Evolutionary conservation across 306 rosid genomes (phyloP), one percentile per base, ranked within the genome.

Genomic region (Erythrophleum fordii): DNA sequence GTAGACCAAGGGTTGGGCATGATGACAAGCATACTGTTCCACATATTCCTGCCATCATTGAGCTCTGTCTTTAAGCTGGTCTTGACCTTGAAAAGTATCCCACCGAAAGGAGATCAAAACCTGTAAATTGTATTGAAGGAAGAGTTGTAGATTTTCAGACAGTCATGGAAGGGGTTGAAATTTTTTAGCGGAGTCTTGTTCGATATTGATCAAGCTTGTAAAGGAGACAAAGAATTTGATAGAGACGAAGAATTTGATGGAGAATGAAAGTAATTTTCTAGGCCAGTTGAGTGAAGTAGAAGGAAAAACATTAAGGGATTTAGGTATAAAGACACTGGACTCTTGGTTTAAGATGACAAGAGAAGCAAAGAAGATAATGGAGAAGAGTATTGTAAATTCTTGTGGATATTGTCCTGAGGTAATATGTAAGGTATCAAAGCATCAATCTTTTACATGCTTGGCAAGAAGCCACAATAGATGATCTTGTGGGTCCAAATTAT

Each of bases 31-130:
- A 59, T 59, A 23, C 0, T 42, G 48, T 88, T 72, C 95, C 88
- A 1, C 86, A 87, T 59, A 81, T 94, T 77, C 95, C 97, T 69
- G 97, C 97, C 84, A 84, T 94, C 58, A 53, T 89, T 66, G 98
- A 92, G 87, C 96, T 94, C 14, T 90, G 97, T 81, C 84, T 92
- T 75, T 96, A 94, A 84, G 96, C 98, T 26, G 98, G 98, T 58
- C 72, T 94, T 66, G 92, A 90, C 77, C 85, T 90, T 72, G 81
- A 66, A 37, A 87, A 85, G 60, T 87, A 59, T 83, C 94, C 93
- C 49, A 72, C 96, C 3, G 90, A 83, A 82, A 90, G 98, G 87
- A 88, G 97, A 88, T 88, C 84, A n/a, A 90, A 89, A 69, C 96
- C 98, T 23, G 94, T 94, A 26, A 90, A 89, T 72, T 81, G 88